Percentiles rank a stretch among this genome's conserved stretches.
phyloP scores from a whole-genome alignment of 768 basidiomycete genomes.

The Obba rivulosa region DNA sequence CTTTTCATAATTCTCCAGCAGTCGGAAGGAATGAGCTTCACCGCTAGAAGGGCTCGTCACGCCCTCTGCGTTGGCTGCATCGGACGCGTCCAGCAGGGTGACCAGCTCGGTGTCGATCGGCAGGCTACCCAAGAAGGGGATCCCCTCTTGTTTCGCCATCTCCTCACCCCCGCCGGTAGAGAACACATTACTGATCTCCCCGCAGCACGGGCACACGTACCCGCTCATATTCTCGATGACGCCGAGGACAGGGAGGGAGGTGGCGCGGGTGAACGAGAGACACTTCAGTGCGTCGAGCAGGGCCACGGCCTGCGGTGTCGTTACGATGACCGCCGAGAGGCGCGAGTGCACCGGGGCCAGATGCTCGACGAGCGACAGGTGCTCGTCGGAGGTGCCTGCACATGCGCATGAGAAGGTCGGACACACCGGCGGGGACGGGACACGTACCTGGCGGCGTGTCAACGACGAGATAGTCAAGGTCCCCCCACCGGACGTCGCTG shows the following conservation, averaged over 20 bases:
- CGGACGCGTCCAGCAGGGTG: constrained; percentile 71
- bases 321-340: constrained; percentile 85
- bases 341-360: constrained; percentile 77
- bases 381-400: constrained; percentile 98
- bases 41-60: constrained; percentile 10
- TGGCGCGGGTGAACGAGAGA: constrained; percentile 88
- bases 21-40: constrained; percentile 33
- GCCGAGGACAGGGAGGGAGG: constrained; percentile 82
- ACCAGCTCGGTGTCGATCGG: constrained; percentile 94
- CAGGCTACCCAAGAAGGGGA: constrained; percentile 80
- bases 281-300: constrained; percentile 95
- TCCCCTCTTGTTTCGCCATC: constrained; percentile 70
- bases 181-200: constrained; percentile 91
- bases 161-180: constrained; percentile 90
- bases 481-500: constrained; percentile 92
- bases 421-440: not conserved
- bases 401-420: not conserved
- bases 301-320: constrained; percentile 96
- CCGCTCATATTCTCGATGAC: constrained; percentile 99
- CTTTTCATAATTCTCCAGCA: constrained; percentile 56
- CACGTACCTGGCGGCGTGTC: constrained; percentile 92
- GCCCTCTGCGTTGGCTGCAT: constrained; percentile 17
- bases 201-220: constrained; percentile 96
- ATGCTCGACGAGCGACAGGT: constrained; percentile 92
- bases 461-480: constrained; percentile 88